A percentile compares a stretch with the other conserved stretches of the same genome.
Evolutionary conservation across 2,329 filamentous ascomycete species (phyloP).

Genomic region (Metarhizium brunneum): DNA sequence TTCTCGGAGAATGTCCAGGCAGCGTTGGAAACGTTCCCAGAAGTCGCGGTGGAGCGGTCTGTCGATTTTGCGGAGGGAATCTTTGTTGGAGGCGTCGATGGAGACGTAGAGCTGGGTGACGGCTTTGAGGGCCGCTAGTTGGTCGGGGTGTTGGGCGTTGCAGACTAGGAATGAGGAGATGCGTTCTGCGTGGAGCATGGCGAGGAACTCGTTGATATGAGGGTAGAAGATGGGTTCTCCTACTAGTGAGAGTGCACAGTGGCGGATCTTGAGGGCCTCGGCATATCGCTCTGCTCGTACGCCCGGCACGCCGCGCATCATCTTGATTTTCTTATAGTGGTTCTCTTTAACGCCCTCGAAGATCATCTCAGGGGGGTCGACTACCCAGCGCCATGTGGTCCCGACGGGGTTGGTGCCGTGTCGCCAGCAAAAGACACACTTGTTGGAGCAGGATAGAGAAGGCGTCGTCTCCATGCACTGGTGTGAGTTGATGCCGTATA

Average conservation of each 20-base stretch:
- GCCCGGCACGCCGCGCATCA: conserved; percentile 88
- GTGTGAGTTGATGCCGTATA: conserved; percentile 94
- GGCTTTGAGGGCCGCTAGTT: conserved; percentile 70
- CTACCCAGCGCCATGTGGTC: conserved; percentile 93
- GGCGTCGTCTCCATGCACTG: conserved; percentile 98
- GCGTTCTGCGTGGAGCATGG: conserved; percentile 71
- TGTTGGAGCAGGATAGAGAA: conserved; percentile 92
- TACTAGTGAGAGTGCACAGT: conserved; percentile 86
- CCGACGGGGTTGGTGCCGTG: conserved; percentile 96
- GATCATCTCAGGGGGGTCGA: conserved; percentile 83
- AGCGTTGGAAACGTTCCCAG: conserved; percentile 91
- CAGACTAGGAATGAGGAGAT: conserved; percentile 95
- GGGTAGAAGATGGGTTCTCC: conserved; percentile 99
- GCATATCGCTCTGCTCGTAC: conserved; percentile 85
- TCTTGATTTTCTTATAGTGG: conserved; percentile 97
- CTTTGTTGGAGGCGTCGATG: conserved; percentile 87
- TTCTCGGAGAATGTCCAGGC: conserved; percentile 79
- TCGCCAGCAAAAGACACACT: conserved; percentile 98
- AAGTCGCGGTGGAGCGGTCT: conserved; percentile 90
- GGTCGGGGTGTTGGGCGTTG: conserved; percentile 92
- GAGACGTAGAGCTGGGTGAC: conserved; percentile 96
- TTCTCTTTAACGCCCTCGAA: conserved; percentile 83
- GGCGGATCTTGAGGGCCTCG: conserved; percentile 85
- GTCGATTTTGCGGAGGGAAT: conserved; percentile 81
- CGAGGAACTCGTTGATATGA: conserved; percentile 86